Conservation (phyloP, 768 basidiomycete genomes). For the Chalciporus piperatus region DNA sequence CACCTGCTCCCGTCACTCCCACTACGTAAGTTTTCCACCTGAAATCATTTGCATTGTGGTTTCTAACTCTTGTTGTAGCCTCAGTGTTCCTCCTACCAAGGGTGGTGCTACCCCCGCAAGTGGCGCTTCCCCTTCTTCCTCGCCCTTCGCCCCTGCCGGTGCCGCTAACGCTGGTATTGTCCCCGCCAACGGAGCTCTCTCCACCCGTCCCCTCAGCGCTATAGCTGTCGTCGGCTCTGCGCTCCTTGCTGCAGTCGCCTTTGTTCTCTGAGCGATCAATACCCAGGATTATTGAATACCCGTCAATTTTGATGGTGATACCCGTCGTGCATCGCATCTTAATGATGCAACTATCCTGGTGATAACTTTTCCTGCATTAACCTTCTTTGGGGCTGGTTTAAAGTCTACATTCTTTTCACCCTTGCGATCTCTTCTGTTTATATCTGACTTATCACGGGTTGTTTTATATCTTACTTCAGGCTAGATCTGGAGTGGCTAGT, state of each 20-base stretch:
- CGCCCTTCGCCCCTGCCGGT: constrained; percentile 24
- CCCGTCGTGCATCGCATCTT: constrained; percentile 39
- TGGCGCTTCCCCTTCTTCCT: constrained; percentile 12
- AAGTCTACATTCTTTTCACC: constrained; percentile 1
- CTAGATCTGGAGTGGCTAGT: constrained; percentile 9
- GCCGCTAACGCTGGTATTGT: constrained; percentile 34
- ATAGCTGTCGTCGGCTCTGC: constrained; percentile 22
- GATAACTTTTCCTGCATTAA: constrained; percentile 11
- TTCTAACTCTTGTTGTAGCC: constrained; percentile 2
- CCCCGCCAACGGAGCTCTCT: constrained; percentile 24
- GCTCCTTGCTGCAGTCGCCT: constrained; percentile 19
- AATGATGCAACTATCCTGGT: constrained; percentile 19
- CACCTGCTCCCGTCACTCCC: constrained; percentile 13
- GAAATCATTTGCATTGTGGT: neutral
- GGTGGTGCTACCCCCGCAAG: neutral
- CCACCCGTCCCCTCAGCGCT: constrained; percentile 20
- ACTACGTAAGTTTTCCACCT: neutral
- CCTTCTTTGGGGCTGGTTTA: constrained; percentile 12
- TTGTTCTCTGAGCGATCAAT: constrained; percentile 21
- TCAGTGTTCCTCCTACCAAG: neutral
- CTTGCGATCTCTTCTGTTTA: constrained; percentile 5
- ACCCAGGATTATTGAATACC: constrained; percentile 26
- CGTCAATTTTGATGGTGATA: constrained; percentile 37
- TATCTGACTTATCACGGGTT: constrained; percentile 13
- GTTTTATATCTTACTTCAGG: constrained; percentile 1